Base-by-base conservation (phyloP, 305 asterid genomes). In the Plantago lanceolata region DNA sequence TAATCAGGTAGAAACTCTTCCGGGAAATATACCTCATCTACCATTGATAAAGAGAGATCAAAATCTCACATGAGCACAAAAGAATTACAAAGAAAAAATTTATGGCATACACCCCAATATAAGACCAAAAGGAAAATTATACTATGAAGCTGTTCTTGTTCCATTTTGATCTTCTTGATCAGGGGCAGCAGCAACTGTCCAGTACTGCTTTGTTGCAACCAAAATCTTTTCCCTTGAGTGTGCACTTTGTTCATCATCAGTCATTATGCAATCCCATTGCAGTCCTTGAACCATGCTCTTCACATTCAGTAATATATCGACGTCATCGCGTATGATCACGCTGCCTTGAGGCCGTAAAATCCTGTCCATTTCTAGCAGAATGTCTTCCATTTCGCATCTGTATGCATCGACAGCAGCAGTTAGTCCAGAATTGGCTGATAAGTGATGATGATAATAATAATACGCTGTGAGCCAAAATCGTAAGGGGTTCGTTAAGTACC, bases 301-400 rank as follows among this genome's bases (percentile, higher is more conserved):
- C 66, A 82, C 85, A 69, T 76, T 78, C 61, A 81, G 75, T 60
- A 84, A 45, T 1, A 67, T 9, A 60, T 85, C 96, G 3, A 78
- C 89, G 19, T 80, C 83, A 57, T 88, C 96, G 57, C 94, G 74
- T 65, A 88, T 74, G 28, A 88, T 84, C 71, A 84, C 69, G 56
- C 87, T 73, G 0, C 96, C 96, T 59, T 82, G 84, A 2, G 96
- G 96, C 16, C 96, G 55, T 48, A 88, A 48, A 52, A 85, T 78
- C 66, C 96, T 69, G 51, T 88, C 89, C 85, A 88, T 84, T 78
- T 88, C 96, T 2, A 88, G 67, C 82, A 88, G 68, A 17, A 88
- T 84, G 52, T 82, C 87, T 40, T 82, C 83, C 68, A 81, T 73
- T 43, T 84, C 85, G 49, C 96, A 88, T 76, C 95, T 85, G 64